A percentile compares a stretch with the other conserved stretches of the same genome.
Evolutionary conservation across 352 stramenopile genomes (phyloP).

Genomic region (Globisporangium uncinulatum): DNA sequence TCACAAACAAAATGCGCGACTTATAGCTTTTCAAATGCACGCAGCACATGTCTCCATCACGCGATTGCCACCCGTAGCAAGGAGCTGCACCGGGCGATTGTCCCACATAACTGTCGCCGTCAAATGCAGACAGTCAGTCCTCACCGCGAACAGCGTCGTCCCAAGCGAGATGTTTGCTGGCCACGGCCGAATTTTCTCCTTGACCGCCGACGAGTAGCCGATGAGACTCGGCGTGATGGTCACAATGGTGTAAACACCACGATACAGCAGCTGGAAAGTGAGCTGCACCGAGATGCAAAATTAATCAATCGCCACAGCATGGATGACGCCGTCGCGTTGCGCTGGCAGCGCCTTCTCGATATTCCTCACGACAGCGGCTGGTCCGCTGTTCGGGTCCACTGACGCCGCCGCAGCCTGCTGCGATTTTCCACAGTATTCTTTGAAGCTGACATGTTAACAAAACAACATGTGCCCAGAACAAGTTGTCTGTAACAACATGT

Average conservation of each 20-base stretch:
- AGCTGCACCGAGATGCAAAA: not conserved
- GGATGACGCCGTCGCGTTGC: not conserved
- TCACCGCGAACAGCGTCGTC: not conserved
- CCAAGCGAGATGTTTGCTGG: not conserved
- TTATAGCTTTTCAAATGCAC: not conserved
- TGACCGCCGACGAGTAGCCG: no score
- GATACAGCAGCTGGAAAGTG: not conserved
- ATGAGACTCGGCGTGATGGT: not conserved
- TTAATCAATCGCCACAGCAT: not conserved
- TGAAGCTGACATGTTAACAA: not conserved
- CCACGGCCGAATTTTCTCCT: not conserved
- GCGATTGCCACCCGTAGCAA: not conserved
- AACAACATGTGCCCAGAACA: not conserved
- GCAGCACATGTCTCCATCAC: not conserved
- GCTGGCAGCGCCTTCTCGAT: not conserved
- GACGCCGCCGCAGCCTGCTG: not conserved
- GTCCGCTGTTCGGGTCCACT: not conserved
- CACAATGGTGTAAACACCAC: not conserved
- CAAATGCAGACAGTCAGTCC: not conserved
- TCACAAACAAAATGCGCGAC: not conserved
- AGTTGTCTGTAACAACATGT: not conserved
- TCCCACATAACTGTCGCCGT: not conserved
- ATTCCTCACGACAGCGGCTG: not conserved
- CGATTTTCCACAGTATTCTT: not conserved
- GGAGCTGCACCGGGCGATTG: not conserved